Evolutionary conservation across 805 yeast species (phyloP).

Genomic region (Diddensiella transvaalensis): DNA sequence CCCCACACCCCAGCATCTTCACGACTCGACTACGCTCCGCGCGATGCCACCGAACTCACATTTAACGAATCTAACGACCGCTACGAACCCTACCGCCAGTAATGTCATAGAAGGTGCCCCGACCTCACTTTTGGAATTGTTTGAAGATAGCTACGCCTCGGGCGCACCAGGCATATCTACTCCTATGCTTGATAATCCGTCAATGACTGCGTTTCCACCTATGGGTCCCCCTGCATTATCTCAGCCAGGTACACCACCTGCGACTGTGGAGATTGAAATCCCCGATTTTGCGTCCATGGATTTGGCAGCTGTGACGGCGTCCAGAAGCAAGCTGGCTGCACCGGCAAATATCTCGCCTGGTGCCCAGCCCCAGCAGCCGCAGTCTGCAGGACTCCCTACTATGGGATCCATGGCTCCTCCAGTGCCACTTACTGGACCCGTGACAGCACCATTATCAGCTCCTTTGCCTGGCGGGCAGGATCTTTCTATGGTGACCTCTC

Average conservation of each 20-base stretch:
- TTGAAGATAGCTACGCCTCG: slow-evolving; percentile 45
- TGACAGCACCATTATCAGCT: slow-evolving; percentile 11
- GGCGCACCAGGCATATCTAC: not conserved
- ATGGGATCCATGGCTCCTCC: not conserved
- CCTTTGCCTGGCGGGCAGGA: slow-evolving; percentile 26
- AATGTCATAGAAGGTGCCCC: slow-evolving; percentile 52
- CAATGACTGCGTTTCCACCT: slow-evolving; percentile 1
- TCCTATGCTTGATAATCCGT: slow-evolving; percentile 4
- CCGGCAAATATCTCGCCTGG: not conserved
- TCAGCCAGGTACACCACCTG: slow-evolving; percentile 15
- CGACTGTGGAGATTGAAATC: slow-evolving; percentile 29
- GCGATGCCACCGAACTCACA: not conserved
- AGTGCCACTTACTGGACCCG: too few relatives aligned
- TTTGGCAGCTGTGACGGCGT: slow-evolving; percentile 1
- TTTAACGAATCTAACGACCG: not conserved
- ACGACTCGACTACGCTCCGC: not conserved
- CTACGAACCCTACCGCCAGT: not conserved
- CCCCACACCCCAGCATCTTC: not conserved
- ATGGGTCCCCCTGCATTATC: slow-evolving; percentile 4
- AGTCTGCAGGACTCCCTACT: not conserved
- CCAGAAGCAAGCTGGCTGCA: slow-evolving; percentile 1
- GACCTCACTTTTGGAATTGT: slow-evolving; percentile 63
- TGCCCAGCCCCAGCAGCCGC: not conserved
- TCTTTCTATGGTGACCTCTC: slow-evolving; percentile 8
- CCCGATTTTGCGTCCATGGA: slow-evolving; percentile 25